Evolutionary conservation across 164 flowering plant genomes (phyloP).

Genomic region (Tetrastigma voinierianum): DNA sequence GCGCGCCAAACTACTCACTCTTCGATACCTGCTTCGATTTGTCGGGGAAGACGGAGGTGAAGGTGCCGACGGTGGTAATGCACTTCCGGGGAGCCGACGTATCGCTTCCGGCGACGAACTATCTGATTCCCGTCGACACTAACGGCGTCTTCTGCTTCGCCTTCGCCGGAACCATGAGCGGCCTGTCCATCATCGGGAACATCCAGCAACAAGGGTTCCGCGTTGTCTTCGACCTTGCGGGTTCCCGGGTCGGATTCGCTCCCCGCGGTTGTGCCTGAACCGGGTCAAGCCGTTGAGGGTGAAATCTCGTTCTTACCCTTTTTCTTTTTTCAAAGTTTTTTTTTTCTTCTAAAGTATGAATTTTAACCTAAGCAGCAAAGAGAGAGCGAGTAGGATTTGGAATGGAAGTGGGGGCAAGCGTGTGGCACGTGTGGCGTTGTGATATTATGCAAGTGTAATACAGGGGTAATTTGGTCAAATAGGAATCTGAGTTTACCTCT

Average conservation of each 20-base stretch:
- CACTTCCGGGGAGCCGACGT: slow-evolving; percentile 81
- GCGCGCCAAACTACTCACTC: slow-evolving; percentile 56
- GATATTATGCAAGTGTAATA: too few relatives aligned
- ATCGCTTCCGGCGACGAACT: slow-evolving; percentile 82
- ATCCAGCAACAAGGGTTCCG: slow-evolving; percentile 97
- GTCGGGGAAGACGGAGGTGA: slow-evolving; percentile 70
- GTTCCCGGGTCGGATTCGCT: slow-evolving; percentile 77
- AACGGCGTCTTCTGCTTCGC: slow-evolving; percentile 85
- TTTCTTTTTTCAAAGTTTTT: background rate
- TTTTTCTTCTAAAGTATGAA: too few relatives aligned
- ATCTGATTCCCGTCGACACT: slow-evolving; percentile 79
- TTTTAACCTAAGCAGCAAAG: too few relatives aligned
- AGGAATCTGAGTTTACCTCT: too few relatives aligned
- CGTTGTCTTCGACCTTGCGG: slow-evolving; percentile 67
- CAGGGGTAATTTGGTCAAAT: too few relatives aligned
- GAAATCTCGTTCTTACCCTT: slow-evolving; percentile 6
- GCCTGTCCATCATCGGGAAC: slow-evolving; percentile 87
- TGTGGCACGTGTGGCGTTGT: too few relatives aligned
- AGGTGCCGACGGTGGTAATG: slow-evolving; percentile 91
- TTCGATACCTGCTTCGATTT: slow-evolving; percentile 93
- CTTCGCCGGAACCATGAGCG: slow-evolving; percentile 76
- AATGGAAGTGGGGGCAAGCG: too few relatives aligned
- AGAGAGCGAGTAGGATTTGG: too few relatives aligned
- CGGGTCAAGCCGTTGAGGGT: background rate
- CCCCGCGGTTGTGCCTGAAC: slow-evolving; percentile 63